Base-by-base conservation (phyloP, 805 yeast species). In the Barnettozyma pratensis region DNA sequence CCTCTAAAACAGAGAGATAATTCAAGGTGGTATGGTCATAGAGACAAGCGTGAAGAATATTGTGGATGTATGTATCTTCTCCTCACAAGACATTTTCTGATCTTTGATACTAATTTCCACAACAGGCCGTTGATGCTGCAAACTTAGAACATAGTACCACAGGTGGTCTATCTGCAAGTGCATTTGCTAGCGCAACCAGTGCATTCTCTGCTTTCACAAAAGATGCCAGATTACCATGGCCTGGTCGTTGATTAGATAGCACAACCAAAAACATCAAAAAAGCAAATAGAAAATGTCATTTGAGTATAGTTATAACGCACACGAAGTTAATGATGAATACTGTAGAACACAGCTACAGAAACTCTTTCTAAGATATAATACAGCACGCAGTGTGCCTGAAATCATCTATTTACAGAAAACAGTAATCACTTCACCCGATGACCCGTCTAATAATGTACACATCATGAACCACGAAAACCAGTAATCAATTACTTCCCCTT, bases 1-100 rank as follows among this genome's bases (percentile, higher is more conserved):
- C 52, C 11, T 68, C 61, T 34, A 8, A 5, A 26, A 10, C 37
- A 58, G 62, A 59, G 98, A 94, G 60, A 85, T 94, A 34, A 84
- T 94, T 1, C 98, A 94, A 64, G 99, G 98, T 28, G 99, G 99
- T 0, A 85, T 94, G 95, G 99, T 94, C 7, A 87, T 94, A 36
- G 99, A 94, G 63, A 91, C 98, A 2, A 88, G 84, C 56, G 88
- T 90, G 25, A 62, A 70, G 28, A 80, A 85, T 51, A 90, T 94
- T 35, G 97, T 94, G 6, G 81, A 80, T 2, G 78, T 55, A 41
- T 41, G 62, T 56, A 28, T 32, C 8, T 6, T 14, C 12, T 14
- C 6, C n/a, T 14, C 5, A 28, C 7, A 10, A 11, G 7, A 7
- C 6, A 32, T 1, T 8, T 5, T 37, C 35, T 38, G 4, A 4